A percentile compares a stretch with the other conserved stretches of the same genome.
Conservation (phyloP, 2,329 filamentous ascomycete species). For the Fonsecaea nubica region DNA sequence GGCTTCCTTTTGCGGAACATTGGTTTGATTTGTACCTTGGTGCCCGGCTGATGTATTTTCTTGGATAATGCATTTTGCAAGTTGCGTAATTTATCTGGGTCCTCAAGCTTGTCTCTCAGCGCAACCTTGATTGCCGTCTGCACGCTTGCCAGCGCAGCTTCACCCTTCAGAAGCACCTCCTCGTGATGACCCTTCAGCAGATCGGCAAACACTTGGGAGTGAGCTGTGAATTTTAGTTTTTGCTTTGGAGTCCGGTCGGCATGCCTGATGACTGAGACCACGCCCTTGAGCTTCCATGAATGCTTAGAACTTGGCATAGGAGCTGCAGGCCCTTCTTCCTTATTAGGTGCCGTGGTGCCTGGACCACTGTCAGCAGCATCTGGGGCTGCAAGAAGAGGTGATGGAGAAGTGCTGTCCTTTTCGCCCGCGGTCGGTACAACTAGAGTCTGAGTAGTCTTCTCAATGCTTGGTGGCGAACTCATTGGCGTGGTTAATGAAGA, state of each 20-base stretch:
- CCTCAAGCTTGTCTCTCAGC: slow-evolving; percentile 78
- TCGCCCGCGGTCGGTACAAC: slow-evolving; percentile 26
- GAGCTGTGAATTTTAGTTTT: slow-evolving; percentile 99
- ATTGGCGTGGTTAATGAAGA: slow-evolving; percentile 43
- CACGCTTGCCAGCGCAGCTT: slow-evolving; percentile 86
- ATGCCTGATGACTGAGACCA: slow-evolving; percentile 94
- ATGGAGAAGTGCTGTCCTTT: slow-evolving; percentile 48
- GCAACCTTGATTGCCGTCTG: slow-evolving; percentile 85
- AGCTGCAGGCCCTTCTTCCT: slow-evolving; percentile 46
- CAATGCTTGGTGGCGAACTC: slow-evolving; percentile 46
- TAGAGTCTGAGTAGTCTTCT: slow-evolving; percentile 34
- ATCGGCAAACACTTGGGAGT: slow-evolving; percentile 94
- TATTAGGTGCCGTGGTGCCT: slow-evolving; percentile 23
- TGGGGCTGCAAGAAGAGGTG: slow-evolving; percentile 47
- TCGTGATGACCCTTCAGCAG: slow-evolving; percentile 94
- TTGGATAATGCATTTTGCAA: slow-evolving; percentile 86
- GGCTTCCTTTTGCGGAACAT: slow-evolving; percentile 93
- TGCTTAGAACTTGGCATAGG: slow-evolving; percentile 78
- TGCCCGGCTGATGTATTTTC: slow-evolving; percentile 92
- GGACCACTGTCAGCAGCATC: slow-evolving; percentile 14
- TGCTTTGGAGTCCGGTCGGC: slow-evolving; percentile 98
- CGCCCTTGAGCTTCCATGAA: slow-evolving; percentile 97
- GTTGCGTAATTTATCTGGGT: slow-evolving; percentile 81
- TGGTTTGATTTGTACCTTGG: slow-evolving; percentile 98
- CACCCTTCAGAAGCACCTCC: slow-evolving; percentile 91